Evolutionary conservation across 2,329 filamentous ascomycete genomes (phyloP).

Genomic region (Ascochyta pisi): DNA sequence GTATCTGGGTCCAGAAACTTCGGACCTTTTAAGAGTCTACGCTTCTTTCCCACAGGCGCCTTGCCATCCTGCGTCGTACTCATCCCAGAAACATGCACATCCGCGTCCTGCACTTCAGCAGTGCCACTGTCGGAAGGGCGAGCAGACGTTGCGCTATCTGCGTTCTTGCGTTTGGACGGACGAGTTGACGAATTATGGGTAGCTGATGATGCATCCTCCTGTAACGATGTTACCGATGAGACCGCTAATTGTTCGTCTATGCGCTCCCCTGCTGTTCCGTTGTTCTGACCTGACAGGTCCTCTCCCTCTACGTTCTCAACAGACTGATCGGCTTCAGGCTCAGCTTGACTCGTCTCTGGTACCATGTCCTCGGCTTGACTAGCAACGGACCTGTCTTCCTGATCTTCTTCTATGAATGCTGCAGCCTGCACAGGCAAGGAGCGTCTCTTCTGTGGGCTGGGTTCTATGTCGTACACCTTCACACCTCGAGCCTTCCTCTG

Average conservation of each 20-base stretch:
- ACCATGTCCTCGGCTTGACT: background rate
- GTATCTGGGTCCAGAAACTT: background rate
- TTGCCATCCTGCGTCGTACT: background rate
- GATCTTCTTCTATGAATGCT: background rate
- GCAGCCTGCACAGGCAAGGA: slow-evolving; percentile 1
- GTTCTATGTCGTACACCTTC: slow-evolving; percentile 4
- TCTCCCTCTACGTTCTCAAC: background rate
- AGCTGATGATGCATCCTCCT: background rate
- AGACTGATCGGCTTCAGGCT: background rate
- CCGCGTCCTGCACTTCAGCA: background rate
- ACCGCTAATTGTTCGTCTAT: background rate
- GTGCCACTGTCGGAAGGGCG: background rate
- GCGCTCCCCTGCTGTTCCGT: background rate
- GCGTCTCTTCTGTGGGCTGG: slow-evolving; percentile 5
- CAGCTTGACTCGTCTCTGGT: slow-evolving; percentile 5
- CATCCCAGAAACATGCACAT: background rate
- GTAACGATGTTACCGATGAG: background rate
- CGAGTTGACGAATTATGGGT: background rate
- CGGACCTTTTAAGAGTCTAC: background rate
- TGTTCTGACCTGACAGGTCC: background rate
- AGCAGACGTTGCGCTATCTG: background rate
- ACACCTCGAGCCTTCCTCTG: slow-evolving; percentile 1
- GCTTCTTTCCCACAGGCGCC: background rate
- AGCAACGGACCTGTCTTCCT: background rate
- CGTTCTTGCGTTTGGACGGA: slow-evolving; percentile 1